These are phyloP conservation scores for Quercus tomentella DNA, from an alignment of 331 rosid species.

Conservation along the genomic window DNA sequence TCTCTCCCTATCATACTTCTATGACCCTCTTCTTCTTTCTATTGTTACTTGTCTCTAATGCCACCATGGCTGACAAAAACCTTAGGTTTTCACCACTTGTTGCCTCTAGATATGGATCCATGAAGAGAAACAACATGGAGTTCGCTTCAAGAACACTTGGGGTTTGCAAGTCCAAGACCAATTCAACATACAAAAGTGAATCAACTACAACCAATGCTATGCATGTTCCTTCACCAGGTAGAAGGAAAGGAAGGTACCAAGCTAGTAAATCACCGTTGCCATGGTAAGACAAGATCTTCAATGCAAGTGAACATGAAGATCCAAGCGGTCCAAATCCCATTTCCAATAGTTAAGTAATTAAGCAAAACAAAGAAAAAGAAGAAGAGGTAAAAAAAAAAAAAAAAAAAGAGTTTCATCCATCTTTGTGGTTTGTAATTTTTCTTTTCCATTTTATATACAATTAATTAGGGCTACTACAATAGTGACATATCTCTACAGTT, in stretches of 20 bases:
- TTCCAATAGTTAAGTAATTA: slow-evolving; percentile 61
- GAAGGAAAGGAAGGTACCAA: slow-evolving; percentile 18
- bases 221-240: slow-evolving; percentile 21
- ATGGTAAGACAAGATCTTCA: slow-evolving; percentile 47
- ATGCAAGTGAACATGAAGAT: slow-evolving; percentile 63
- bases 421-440: slow-evolving; percentile 15
- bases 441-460: slow-evolving; percentile 2
- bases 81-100: not conserved
- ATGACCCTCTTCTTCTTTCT: slow-evolving; percentile 38
- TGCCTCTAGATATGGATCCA: not conserved
- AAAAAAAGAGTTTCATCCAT: not conserved
- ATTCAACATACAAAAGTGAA: not conserved
- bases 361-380: not conserved
- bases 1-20: slow-evolving; percentile 26
- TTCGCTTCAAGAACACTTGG: slow-evolving; percentile 22
- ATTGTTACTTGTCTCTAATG: slow-evolving; percentile 22
- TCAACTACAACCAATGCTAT: slow-evolving; percentile 1
- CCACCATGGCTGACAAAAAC: slow-evolving; percentile 26
- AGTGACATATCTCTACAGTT: slow-evolving; percentile 30
- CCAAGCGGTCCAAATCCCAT: slow-evolving; percentile 93
- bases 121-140: slow-evolving; percentile 17
- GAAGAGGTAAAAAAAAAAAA: not conserved
- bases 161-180: slow-evolving; percentile 8
- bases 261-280: slow-evolving; percentile 29
- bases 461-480: slow-evolving; percentile 18